phyloP scores from a whole-genome alignment of 129 eudicot species.

The Silybum marianum region DNA sequence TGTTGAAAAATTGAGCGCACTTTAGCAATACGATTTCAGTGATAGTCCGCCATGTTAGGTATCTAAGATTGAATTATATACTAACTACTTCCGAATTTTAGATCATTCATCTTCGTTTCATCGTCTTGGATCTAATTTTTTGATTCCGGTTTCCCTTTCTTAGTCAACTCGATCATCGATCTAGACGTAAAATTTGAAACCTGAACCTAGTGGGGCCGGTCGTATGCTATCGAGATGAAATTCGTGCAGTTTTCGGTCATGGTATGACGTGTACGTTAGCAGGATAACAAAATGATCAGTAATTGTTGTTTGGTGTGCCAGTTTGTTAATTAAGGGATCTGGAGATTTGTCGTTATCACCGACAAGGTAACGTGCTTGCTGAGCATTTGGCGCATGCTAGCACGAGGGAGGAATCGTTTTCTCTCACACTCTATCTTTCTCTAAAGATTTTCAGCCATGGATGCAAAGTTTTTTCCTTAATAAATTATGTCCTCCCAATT shows the following conservation, averaged over 20 bases:
- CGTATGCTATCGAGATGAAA: neutral
- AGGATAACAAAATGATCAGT: constrained; percentile 11
- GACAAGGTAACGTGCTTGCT: constrained; percentile 42
- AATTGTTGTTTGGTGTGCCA: neutral
- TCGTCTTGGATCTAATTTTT: neutral
- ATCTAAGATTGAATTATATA: neutral
- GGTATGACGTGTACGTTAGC: constrained; percentile 23
- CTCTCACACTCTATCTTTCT: neutral
- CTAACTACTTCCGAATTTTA: neutral
- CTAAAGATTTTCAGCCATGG: constrained; percentile 3
- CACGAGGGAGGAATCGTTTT: constrained; percentile 25
- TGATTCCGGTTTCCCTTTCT: neutral
- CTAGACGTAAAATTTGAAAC: constrained; percentile 4
- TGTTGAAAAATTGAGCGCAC: constrained; percentile 8
- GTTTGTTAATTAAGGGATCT: constrained; percentile 16
- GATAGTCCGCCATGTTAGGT: neutral
- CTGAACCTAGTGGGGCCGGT: neutral
- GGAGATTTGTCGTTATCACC: constrained; percentile 24
- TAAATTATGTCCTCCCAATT: neutral
- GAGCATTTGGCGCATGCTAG: constrained; percentile 49
- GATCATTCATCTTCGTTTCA: neutral
- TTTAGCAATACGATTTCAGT: constrained; percentile 3
- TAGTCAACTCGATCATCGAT: neutral
- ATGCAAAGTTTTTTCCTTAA: neutral
- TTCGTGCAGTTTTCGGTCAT: neutral